These are phyloP conservation scores for Leccinellum rugosiceps DNA, from an alignment of 768 basidiomycete species.

Conservation along the genomic window DNA sequence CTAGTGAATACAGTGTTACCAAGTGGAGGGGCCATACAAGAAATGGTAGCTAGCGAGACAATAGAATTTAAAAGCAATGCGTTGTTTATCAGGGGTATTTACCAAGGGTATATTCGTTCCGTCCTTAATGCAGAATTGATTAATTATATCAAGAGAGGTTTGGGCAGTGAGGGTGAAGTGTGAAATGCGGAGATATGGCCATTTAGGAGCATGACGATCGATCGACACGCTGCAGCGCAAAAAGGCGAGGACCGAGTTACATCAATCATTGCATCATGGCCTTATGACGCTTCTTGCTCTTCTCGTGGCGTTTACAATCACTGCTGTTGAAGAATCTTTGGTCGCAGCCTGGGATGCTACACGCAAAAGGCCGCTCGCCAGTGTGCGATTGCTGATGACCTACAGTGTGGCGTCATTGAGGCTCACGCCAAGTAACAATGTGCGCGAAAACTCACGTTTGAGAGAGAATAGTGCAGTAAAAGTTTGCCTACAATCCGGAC, in stretches of 20 bases:
- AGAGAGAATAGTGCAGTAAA: conserved; percentile 33
- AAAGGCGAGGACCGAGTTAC: background rate
- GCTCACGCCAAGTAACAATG: too few relatives aligned
- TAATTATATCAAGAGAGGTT: conserved; percentile 1
- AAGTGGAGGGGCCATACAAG: background rate
- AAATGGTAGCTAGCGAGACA: conserved; percentile 9
- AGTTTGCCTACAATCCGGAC: conserved; percentile 19
- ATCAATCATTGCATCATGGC: conserved; percentile 15
- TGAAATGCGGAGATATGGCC: conserved; percentile 4
- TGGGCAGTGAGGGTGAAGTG: conserved; percentile 4
- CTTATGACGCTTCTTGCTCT: conserved; percentile 32
- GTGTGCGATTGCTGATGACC: conserved; percentile 30
- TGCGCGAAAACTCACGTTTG: conserved; percentile 23
- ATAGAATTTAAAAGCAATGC: conserved; percentile 1
- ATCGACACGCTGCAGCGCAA: conserved; percentile 16
- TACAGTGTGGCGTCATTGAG: conserved; percentile 13
- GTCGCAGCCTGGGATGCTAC: conserved; percentile 23
- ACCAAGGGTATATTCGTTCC: conserved; percentile 21
- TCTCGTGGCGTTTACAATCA: conserved; percentile 34
- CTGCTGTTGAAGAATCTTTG: conserved; percentile 32
- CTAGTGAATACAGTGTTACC: conserved; percentile 14
- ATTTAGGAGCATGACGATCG: conserved; percentile 17
- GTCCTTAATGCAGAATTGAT: conserved; percentile 1
- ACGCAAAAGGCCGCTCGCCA: conserved; percentile 25
- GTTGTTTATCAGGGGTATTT: conserved; percentile 18